A percentile compares a stretch with the other conserved stretches of the same genome.
phyloP scores from a whole-genome alignment of 116 monocot species.

The Dioscorea cayenensis region DNA sequence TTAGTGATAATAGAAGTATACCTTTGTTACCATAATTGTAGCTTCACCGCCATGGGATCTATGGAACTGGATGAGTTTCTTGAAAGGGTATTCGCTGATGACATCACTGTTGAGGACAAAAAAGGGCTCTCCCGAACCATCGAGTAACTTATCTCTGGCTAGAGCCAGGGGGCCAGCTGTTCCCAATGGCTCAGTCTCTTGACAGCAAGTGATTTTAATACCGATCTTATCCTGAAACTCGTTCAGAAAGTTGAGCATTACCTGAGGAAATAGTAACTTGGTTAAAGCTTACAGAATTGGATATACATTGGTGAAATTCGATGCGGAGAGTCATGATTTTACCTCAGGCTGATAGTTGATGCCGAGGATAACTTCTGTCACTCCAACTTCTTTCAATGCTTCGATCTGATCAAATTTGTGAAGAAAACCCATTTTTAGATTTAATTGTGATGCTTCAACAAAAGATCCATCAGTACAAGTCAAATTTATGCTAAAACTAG shows the following conservation, averaged over 20 bases:
- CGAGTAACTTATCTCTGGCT: conserved; percentile 75
- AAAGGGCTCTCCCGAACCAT: conserved; percentile 87
- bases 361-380: conserved; percentile 83
- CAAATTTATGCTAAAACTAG: too few relatives aligned
- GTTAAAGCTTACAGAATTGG: too few relatives aligned
- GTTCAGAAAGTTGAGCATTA: conserved; percentile 86
- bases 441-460: too few relatives aligned
- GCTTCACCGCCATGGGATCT: conserved; percentile 84
- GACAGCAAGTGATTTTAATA: conserved; percentile 94
- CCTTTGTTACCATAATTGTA: conserved; percentile 97
- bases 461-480: too few relatives aligned
- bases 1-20: conserved; percentile 3
- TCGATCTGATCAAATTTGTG: conserved; percentile 51
- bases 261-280: conserved; percentile 22
- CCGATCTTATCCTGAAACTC: conserved; percentile 75
- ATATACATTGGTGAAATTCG: not conserved
- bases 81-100: conserved; percentile 83
- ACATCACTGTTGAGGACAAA: conserved; percentile 99
- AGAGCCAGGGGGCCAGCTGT: conserved; percentile 93
- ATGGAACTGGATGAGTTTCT: conserved; percentile 70
- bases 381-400: conserved; percentile 76
- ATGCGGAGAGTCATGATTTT: not conserved
- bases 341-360: conserved; percentile 98
- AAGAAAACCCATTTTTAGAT: not conserved
- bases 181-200: conserved; percentile 82